phyloP scores from a whole-genome alignment of 2,329 filamentous ascomycete genomes.

The Diaporthe eres region DNA sequence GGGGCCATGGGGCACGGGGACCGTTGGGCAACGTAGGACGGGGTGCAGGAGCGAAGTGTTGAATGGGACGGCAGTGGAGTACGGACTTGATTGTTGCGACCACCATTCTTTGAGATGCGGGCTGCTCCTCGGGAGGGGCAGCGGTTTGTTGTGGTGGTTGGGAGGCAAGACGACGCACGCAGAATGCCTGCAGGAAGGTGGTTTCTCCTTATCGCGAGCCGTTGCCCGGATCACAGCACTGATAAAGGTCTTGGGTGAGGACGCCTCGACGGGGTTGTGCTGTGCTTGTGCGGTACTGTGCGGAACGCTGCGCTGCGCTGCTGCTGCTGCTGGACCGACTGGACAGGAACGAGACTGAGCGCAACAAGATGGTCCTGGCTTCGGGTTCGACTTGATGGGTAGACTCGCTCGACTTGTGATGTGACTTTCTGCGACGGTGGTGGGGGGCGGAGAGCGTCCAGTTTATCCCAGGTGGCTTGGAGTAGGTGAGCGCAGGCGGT shows the following conservation, averaged over 20 bases:
- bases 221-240: conserved; percentile 37
- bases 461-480: conserved; percentile 29
- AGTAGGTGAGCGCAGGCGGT: conserved; percentile 33
- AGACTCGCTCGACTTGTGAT: conserved; percentile 18
- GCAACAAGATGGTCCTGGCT: conserved; percentile 20
- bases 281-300: not conserved
- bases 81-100: conserved; percentile 77
- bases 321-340: conserved; percentile 14
- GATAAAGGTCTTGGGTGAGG: conserved; percentile 32
- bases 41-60: conserved; percentile 23
- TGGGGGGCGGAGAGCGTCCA: conserved; percentile 22
- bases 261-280: conserved; percentile 28
- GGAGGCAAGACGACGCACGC: conserved; percentile 38
- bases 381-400: conserved; percentile 24
- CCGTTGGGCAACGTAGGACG: conserved; percentile 31
- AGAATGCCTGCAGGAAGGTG: conserved; percentile 40
- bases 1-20: conserved; percentile 5
- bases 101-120: conserved; percentile 66
- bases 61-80: conserved; percentile 41
- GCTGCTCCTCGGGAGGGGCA: conserved; percentile 57
- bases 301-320: conserved; percentile 6
- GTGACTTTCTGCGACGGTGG: conserved; percentile 28
- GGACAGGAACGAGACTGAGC: conserved; percentile 7
- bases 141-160: conserved; percentile 41
- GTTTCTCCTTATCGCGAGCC: conserved; percentile 40